A percentile compares a stretch with the other conserved stretches of the same genome.
Conservation (phyloP, 805 yeast genomes). For the Wickerhamiella domercqiae region DNA sequence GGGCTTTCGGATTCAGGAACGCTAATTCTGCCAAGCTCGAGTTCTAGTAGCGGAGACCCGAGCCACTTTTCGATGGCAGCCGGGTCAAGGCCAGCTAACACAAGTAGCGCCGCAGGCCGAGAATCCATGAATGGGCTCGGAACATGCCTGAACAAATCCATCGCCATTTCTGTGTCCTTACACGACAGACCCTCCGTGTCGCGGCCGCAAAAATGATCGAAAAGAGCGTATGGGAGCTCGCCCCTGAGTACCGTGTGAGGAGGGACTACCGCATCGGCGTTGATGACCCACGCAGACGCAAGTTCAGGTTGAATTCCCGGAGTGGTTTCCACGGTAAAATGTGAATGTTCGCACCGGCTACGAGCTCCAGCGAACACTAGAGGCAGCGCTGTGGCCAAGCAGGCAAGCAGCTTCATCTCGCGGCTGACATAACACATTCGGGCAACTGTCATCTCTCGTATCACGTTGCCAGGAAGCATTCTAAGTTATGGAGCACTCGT, state of each 20-base stretch:
- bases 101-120: slow-evolving; percentile 11
- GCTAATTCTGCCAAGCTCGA: slow-evolving; percentile 4
- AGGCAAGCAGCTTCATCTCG: slow-evolving; percentile 4
- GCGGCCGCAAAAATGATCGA: slow-evolving; percentile 16
- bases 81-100: slow-evolving; percentile 12
- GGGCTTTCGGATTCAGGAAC: background rate
- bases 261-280: slow-evolving; percentile 8
- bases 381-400: slow-evolving; percentile 6
- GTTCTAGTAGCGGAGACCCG: slow-evolving; percentile 12
- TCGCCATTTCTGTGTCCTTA: slow-evolving; percentile 6
- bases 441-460: no score
- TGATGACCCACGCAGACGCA: slow-evolving; percentile 14
- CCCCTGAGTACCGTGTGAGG: slow-evolving; percentile 7
- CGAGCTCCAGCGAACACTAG: no score
- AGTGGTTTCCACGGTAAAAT: no score
- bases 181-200: slow-evolving; percentile 3
- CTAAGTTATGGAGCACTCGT: no score
- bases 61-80: slow-evolving; percentile 7
- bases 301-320: no score
- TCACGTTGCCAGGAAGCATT: no score
- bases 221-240: slow-evolving; percentile 7
- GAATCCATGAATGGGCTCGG: slow-evolving; percentile 14
- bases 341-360: no score
- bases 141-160: slow-evolving; percentile 7
- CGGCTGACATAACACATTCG: no score